Evolutionary conservation across 164 flowering plant genomes (phyloP).

Genomic region (Magnolia sinica): DNA sequence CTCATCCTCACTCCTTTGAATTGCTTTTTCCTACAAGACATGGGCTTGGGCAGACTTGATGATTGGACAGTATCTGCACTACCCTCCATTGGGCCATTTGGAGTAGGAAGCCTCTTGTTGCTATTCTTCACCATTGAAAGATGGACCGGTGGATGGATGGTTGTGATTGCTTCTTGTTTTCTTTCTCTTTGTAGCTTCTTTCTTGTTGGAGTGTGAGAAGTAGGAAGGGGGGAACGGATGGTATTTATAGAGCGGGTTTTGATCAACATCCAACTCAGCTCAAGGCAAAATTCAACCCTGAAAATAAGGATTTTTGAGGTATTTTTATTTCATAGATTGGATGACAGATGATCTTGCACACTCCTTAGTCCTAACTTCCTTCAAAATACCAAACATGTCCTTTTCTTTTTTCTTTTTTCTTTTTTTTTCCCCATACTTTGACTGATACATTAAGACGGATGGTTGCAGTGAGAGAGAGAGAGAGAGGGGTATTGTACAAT

Average conservation of each 20-base stretch:
- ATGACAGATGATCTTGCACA: neutral
- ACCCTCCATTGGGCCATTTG: neutral
- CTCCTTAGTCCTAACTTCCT: neutral
- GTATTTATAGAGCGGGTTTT: constrained; percentile 8
- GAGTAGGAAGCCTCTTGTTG: constrained; percentile 6
- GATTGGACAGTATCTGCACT: constrained; percentile 25
- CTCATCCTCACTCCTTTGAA: constrained; percentile 97
- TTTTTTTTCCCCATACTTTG: neutral
- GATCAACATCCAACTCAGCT: neutral
- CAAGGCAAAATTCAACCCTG: constrained; percentile 6
- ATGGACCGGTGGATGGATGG: neutral
- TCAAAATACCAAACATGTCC: neutral
- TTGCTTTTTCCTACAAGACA: constrained; percentile 44
- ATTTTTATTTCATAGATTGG: neutral
- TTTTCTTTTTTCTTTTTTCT: neutral
- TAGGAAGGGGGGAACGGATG: neutral
- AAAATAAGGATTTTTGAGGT: neutral
- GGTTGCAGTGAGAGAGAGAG: neutral
- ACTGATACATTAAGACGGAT: neutral
- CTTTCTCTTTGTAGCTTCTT: neutral
- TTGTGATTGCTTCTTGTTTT: neutral
- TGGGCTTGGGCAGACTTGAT: constrained; percentile 18
- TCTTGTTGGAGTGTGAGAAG: constrained; percentile 6
- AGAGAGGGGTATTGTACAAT: too few relatives aligned
- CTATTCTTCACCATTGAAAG: constrained; percentile 42